These are phyloP conservation scores for Podila epigama DNA, from an alignment of 192 early-diverging fungal genomes.

Conservation along the genomic window DNA sequence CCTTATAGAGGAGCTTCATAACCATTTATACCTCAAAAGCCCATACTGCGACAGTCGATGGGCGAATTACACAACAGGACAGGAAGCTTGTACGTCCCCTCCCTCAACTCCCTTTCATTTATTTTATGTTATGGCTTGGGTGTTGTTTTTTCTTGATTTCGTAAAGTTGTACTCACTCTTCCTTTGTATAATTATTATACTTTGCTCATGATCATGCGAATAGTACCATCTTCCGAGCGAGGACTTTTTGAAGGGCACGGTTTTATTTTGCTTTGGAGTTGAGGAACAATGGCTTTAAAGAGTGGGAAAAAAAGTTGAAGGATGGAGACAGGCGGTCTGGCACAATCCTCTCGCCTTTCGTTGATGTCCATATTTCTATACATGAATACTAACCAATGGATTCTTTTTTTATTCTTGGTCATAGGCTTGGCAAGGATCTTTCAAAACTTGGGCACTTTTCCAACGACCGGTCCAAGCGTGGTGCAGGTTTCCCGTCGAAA, in stretches of 20 bases:
- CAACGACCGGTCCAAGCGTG: constrained; percentile 28
- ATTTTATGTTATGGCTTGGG: too few species aligned
- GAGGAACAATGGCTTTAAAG: neutral
- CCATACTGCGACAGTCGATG: constrained; percentile 76
- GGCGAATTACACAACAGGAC: constrained; percentile 60
- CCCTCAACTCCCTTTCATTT: neutral
- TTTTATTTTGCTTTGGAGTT: neutral
- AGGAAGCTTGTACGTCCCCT: constrained; percentile 55
- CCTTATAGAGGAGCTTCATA: constrained; percentile 80
- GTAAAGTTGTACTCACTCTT: too few species aligned
- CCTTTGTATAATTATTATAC: neutral
- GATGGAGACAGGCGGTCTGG: too few species aligned
- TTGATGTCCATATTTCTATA: too few species aligned
- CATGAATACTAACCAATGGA: neutral
- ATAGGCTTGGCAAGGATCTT: constrained; percentile 39
- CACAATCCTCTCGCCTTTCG: too few species aligned
- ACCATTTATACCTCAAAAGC: constrained; percentile 80
- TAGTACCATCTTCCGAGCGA: constrained; percentile 42
- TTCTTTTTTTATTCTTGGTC: neutral
- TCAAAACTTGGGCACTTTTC: constrained; percentile 32
- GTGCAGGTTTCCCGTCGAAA: constrained; percentile 34
- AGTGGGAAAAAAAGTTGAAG: neutral
- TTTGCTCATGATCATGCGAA: neutral
- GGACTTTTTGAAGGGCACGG: constrained; percentile 48
- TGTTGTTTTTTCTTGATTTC: too few species aligned